Percentiles rank a stretch among this genome's conserved stretches.
Conservation (phyloP, 176 grass and related monocot species). For the Carex cristatella region DNA sequence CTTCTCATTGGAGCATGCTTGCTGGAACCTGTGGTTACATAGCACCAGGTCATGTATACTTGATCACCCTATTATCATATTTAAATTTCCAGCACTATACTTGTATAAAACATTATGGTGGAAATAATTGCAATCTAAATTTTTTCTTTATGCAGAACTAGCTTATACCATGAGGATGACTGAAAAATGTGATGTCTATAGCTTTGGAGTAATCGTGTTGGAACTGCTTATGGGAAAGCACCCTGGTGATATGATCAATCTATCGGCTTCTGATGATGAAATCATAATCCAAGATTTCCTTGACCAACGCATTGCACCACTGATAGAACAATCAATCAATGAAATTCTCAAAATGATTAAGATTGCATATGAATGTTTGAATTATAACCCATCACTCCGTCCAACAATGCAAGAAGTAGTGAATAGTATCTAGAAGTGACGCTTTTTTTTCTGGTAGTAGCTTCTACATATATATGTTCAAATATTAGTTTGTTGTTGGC, state of each 20-base stretch:
- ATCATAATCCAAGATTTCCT: not conserved
- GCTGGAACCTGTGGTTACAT: too few relatives aligned
- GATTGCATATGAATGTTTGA: constrained; percentile 2
- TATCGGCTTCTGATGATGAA: not conserved
- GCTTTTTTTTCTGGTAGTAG: too few relatives aligned
- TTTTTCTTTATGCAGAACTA: constrained; percentile 16
- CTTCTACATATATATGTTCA: too few relatives aligned
- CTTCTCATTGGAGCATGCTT: too few relatives aligned
- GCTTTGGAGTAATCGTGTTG: constrained; percentile 20
- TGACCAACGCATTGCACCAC: not conserved
- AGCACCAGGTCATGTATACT: too few relatives aligned
- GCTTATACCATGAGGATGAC: constrained; percentile 18
- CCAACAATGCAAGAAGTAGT: constrained; percentile 25
- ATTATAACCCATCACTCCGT: not conserved
- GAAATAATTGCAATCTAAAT: too few relatives aligned
- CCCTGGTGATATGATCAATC: not conserved
- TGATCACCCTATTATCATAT: too few relatives aligned
- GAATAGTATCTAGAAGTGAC: not conserved
- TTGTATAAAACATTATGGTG: too few relatives aligned
- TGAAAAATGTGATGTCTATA: constrained; percentile 26
- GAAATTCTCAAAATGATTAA: not conserved
- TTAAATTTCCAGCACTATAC: too few relatives aligned
- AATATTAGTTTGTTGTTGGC: too few relatives aligned
- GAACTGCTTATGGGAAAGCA: constrained; percentile 24
- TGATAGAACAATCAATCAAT: not conserved